These are phyloP conservation scores for Tirmania nivea DNA, from an alignment of 495 filamentous ascomycete genomes.

Conservation along the genomic window DNA sequence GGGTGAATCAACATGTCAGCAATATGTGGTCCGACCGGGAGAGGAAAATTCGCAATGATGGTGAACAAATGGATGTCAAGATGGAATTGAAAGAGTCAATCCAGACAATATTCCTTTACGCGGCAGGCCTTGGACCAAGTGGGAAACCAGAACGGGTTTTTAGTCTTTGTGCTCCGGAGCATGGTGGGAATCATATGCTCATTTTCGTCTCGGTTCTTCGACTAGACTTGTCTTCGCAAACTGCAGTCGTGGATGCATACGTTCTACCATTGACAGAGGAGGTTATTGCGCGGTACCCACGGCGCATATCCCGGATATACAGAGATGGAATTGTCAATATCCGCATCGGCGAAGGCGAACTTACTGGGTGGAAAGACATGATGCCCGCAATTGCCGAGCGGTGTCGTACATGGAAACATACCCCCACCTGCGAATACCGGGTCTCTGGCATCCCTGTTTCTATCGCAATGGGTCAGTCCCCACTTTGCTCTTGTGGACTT, in stretches of 20 bases:
- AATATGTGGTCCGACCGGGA: constrained; percentile 20
- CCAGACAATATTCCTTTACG: constrained; percentile 16
- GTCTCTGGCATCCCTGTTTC: constrained; percentile 19
- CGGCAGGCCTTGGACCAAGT: constrained; percentile 14
- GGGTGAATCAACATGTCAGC: constrained; percentile 14
- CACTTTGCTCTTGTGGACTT: constrained; percentile 21
- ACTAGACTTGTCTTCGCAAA: constrained; percentile 20
- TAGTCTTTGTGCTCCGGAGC: constrained; percentile 9
- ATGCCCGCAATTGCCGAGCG: constrained; percentile 31
- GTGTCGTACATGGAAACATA: constrained; percentile 32
- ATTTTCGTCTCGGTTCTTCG: constrained; percentile 16
- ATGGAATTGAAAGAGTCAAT: constrained; percentile 23
- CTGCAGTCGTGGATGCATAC: constrained; percentile 22
- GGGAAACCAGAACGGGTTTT: constrained; percentile 6
- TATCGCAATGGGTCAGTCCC: constrained; percentile 8
- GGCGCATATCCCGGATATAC: not conserved
- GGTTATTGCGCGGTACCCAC: not conserved
- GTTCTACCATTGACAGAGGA: constrained; percentile 19
- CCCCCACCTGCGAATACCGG: constrained; percentile 29
- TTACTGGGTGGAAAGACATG: constrained; percentile 28
- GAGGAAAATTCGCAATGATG: constrained; percentile 8
- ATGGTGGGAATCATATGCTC: constrained; percentile 14
- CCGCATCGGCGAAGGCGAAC: constrained; percentile 24
- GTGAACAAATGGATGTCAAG: constrained; percentile 1
- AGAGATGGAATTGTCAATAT: constrained; percentile 5